Evolutionary conservation across 2,329 filamentous ascomycete genomes (phyloP).

Genomic region (Stemphylium lycopersici): DNA sequence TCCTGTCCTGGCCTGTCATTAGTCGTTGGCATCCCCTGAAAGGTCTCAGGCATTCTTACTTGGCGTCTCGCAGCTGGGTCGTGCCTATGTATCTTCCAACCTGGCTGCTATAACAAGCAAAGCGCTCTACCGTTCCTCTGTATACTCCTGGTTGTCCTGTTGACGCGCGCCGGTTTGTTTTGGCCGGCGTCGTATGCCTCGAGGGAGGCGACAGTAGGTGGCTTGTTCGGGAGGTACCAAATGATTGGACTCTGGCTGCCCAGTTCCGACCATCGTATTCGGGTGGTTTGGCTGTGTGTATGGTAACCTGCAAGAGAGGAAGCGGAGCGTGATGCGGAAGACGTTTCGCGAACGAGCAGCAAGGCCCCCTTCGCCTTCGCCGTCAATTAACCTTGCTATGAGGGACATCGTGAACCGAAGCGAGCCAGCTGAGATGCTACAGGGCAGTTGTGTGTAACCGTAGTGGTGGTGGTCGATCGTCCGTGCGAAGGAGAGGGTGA

Average conservation of each 20-base stretch:
- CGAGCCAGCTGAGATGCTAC: too few relatives aligned
- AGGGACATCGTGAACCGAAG: neutral
- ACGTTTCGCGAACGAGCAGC: too few relatives aligned
- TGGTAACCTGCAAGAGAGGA: neutral
- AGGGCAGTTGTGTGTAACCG: too few relatives aligned
- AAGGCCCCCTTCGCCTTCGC: neutral
- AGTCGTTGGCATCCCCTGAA: too few relatives aligned
- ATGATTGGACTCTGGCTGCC: neutral
- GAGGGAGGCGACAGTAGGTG: neutral
- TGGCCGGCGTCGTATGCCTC: neutral
- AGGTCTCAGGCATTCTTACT: neutral
- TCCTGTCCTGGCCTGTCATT: too few relatives aligned
- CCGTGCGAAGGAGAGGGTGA: too few relatives aligned
- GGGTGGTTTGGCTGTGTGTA: neutral
- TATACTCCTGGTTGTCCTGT: too few relatives aligned
- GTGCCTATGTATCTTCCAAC: neutral
- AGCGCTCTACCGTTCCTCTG: too few relatives aligned
- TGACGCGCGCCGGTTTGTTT: too few relatives aligned
- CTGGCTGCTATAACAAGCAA: too few relatives aligned
- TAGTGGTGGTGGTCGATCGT: too few relatives aligned
- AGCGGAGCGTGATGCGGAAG: neutral
- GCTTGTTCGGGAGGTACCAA: neutral
- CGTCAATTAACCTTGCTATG: neutral
- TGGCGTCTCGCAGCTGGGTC: neutral
- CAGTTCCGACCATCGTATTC: neutral